Evolutionary conservation across 129 eudicot species (phyloP), one percentile per base, ranked within the genome.

Genomic region (Flaveria robusta): DNA sequence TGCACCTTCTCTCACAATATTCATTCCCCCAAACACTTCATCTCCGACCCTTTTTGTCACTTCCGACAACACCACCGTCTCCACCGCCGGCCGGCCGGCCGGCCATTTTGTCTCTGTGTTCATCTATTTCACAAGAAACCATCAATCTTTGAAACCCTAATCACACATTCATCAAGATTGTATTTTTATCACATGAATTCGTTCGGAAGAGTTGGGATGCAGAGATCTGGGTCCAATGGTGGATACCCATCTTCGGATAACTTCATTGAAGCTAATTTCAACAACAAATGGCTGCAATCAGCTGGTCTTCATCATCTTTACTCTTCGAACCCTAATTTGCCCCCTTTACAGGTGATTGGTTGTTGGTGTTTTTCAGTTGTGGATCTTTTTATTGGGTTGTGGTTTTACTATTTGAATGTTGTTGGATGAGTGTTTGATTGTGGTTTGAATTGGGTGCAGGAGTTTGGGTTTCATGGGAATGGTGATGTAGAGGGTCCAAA

Each of bases 271-370:
- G 9, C 77, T 2, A 74, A 63, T 74, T 83, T 87, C 42, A 91
- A 86, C 43, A 89, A 85, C 43, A 82, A 87, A 37, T 91, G 97
- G 97, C 87, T 83, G 41, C 92, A 91, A 69, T 88, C 97, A 77
- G 86, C 91, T 72, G 97, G 91, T 5, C 85, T 90, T 58, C 96
- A 89, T 70, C 86, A 87, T 62, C 80, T 89, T 24, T 83, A 90
- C 51, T 83, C 96, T 10, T 78, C 90, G 7, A 85, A 78, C 76
- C 80, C 84, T 49, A 79, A 85, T 71, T 74, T 75, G 16, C 69
- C 74, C 31, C 83, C 83, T 12, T 74, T 79, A 9, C 83, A 79
- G 83, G 83, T 79, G 24, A 54, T 15, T 22, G 14, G 3, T 62
- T 26, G 24, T 34, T 34, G 39, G 39, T 34, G 16, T 13, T 67